Evolutionary conservation across 768 basidiomycete genomes (phyloP).

Genomic region (Lepiota venenata): DNA sequence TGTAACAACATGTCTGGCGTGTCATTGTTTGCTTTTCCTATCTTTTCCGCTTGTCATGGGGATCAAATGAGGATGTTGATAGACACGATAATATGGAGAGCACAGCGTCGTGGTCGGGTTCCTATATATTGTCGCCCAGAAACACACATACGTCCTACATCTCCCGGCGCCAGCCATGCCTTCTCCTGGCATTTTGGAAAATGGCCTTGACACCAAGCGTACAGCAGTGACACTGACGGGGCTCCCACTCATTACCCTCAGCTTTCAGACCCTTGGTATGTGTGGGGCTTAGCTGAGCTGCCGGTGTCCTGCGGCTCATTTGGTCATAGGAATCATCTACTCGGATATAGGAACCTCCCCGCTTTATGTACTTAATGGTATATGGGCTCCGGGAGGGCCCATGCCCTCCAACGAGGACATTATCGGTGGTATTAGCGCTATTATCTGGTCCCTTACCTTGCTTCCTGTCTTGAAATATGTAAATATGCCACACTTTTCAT

Average conservation of each 20-base stretch:
- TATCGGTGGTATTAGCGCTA: slow-evolving; percentile 60
- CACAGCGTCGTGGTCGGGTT: too few relatives aligned
- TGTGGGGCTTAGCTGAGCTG: too few relatives aligned
- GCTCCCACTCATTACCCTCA: slow-evolving; percentile 3
- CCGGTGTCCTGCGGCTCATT: neutral
- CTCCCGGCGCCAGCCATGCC: too few relatives aligned
- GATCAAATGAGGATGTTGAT: neutral
- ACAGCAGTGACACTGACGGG: neutral
- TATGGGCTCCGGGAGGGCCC: slow-evolving; percentile 49
- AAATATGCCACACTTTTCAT: neutral
- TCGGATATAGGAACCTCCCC: slow-evolving; percentile 58
- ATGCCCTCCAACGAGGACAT: slow-evolving; percentile 55
- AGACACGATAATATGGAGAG: too few relatives aligned
- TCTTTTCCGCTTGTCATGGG: too few relatives aligned
- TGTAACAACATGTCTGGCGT: too few relatives aligned
- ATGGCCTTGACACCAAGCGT: neutral
- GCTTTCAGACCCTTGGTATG: slow-evolving; percentile 11
- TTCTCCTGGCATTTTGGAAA: too few relatives aligned
- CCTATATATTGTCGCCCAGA: too few relatives aligned
- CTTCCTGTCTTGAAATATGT: slow-evolving; percentile 67
- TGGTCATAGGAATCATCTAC: slow-evolving; percentile 39
- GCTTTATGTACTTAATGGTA: slow-evolving; percentile 61
- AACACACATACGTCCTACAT: too few relatives aligned
- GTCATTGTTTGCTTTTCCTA: too few relatives aligned
- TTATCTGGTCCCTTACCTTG: slow-evolving; percentile 62